phyloP scores from a whole-genome alignment of 345 rosid genomes.

The Melaleuca alternifolia region DNA sequence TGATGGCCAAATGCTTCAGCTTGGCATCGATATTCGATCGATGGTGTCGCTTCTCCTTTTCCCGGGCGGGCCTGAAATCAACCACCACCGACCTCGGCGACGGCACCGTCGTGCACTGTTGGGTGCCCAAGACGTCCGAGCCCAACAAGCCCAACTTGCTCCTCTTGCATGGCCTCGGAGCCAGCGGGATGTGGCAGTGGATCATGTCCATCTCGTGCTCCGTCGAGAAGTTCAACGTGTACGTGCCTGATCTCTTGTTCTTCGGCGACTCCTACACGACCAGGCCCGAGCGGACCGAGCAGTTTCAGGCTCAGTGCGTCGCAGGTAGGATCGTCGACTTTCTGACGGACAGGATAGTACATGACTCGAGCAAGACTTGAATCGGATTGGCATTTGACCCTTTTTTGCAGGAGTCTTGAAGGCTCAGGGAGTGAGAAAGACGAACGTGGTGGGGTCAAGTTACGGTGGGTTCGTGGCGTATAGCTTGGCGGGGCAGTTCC shows the following conservation, averaged over 20 bases:
- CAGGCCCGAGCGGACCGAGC: not conserved
- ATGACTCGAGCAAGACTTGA: not conserved
- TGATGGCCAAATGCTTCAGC: slow-evolving; percentile 42
- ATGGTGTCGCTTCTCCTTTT: slow-evolving; percentile 47
- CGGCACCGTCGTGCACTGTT: slow-evolving; percentile 6
- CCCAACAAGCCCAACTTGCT: not conserved
- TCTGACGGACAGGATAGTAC: not conserved
- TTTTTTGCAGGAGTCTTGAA: not conserved
- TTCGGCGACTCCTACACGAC: slow-evolving; percentile 12
- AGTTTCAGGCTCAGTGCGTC: slow-evolving; percentile 5
- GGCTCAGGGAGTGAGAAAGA: not conserved
- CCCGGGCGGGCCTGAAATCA: slow-evolving; percentile 46
- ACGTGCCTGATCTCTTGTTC: slow-evolving; percentile 11
- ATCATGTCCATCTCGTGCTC: not conserved
- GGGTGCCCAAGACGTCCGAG: not conserved
- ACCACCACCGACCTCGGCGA: slow-evolving; percentile 8
- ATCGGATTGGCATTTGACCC: not conserved
- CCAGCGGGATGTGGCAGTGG: slow-evolving; percentile 10
- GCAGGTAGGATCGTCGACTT: not conserved
- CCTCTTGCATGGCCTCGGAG: slow-evolving; percentile 12
- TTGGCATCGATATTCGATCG: slow-evolving; percentile 50
- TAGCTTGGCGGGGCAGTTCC: slow-evolving; percentile 8
- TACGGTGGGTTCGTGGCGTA: slow-evolving; percentile 18
- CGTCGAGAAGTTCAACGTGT: not conserved
- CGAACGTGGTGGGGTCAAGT: slow-evolving; percentile 6